Evolutionary conservation across 257 asterid species (phyloP), one percentile per base, ranked within the genome.

Genomic region (Lycium ferocissimum): DNA sequence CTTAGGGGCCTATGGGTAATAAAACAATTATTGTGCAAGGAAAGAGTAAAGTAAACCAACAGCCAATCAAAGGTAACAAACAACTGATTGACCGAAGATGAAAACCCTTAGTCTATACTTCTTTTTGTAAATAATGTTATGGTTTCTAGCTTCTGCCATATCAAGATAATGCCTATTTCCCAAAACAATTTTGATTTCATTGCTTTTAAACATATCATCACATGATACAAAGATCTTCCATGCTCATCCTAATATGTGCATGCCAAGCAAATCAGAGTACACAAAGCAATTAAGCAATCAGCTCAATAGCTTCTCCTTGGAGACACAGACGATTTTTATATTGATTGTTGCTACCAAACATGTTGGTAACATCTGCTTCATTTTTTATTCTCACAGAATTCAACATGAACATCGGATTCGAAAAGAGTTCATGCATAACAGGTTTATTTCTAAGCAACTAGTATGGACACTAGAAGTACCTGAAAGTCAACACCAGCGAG

Each of bases 401-500:
- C 9, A 9, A 73, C 11, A 20, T 73, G 40, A 73, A 12, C 20
- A 5, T 20, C 40, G 1, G 38, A 47, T 0, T 20, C 20, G 49
- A 81, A 70, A 15, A 22, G 18, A 75, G 58, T 63, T 65, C 72
- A 76, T 17, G 75, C 72, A 84, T 6, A 49, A 69, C 43, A 72
- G 53, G 69, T 38, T 70, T 43, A 63, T 37, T 18, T 59, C 40
- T 59, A 83, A n/a, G n/a, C n/a, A n/a, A n/a, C 57, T 43, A 83
- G 49, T 22, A 83, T 45, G 81, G 82, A 76, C 82, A 78, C 6
- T 53, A 49, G 57, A 83, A 79, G 62, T 86, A 94, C 99, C 98
- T 96, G 99, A 92, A 93, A 94, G 58, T 94, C 95, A 51, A 94
- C 92, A 79, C 99, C 99, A 22, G 99, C 99, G 43, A 96, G 95